Conservation (phyloP, 108 stramenopile species). For the Skeletonema marinoi region DNA sequence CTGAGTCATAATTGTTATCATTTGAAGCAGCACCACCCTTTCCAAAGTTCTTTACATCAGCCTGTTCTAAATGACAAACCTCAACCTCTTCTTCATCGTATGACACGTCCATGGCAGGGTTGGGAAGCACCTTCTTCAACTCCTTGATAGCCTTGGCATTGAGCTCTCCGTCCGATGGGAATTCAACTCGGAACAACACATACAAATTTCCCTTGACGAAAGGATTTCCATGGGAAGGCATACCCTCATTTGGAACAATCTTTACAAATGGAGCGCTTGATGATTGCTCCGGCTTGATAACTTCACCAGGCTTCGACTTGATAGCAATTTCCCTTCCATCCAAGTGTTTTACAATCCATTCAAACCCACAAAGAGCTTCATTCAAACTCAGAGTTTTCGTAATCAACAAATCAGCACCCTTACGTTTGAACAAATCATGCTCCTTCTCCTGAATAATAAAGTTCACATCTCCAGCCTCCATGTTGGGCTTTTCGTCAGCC, state of each 20-base stretch:
- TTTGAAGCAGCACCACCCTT: conserved; percentile 69
- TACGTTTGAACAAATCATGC: conserved; percentile 94
- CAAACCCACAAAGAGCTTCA: conserved; percentile 97
- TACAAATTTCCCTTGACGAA: conserved; percentile 96
- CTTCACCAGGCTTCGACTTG: conserved; percentile 89
- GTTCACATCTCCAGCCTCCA: conserved; percentile 95
- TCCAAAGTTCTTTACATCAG: conserved; percentile 84
- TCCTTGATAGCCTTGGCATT: conserved; percentile 48
- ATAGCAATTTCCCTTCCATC: conserved; percentile 90
- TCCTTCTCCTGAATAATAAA: conserved; percentile 98
- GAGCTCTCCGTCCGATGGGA: conserved; percentile 76
- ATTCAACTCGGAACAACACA: conserved; percentile 91
- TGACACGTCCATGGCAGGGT: conserved; percentile 71
- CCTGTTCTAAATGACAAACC: conserved; percentile 77
- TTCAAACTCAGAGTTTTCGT: conserved; percentile 90
- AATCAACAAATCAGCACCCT: conserved; percentile 95
- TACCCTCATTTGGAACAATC: conserved; percentile 93
- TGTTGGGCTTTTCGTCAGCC: conserved; percentile 97
- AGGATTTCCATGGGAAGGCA: conserved; percentile 93
- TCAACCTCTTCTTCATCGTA: conserved; percentile 81
- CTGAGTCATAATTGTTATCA: conserved; percentile 73
- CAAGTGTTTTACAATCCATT: conserved; percentile 89
- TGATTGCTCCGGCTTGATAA: conserved; percentile 78
- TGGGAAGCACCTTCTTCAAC: conserved; percentile 71
- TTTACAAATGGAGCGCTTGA: conserved; percentile 80